Evolutionary conservation across 192 early-diverging fungal genomes (phyloP).

Genomic region (Backusella morwellensis): DNA sequence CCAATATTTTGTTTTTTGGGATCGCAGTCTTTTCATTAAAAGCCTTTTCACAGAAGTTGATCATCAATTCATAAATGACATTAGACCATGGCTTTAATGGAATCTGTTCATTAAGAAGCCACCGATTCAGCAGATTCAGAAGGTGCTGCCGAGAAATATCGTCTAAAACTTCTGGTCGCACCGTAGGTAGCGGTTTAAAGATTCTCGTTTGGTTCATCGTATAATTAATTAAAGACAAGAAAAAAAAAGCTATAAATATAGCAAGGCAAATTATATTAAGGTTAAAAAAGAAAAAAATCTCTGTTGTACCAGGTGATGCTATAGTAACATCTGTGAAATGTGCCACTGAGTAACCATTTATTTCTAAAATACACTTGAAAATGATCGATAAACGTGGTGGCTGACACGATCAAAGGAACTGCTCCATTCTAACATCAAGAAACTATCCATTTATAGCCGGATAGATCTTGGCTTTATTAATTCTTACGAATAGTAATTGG

Average conservation of each 20-base stretch:
- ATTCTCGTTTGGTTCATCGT: not conserved
- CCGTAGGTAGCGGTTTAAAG: not conserved
- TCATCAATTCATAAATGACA: not conserved
- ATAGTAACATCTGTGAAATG: not conserved
- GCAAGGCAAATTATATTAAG: not conserved
- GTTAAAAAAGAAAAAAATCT: not conserved
- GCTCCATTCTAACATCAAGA: not conserved
- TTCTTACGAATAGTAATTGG: not conserved
- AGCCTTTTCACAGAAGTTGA: not conserved
- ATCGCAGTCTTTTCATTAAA: not conserved
- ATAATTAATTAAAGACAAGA: not conserved
- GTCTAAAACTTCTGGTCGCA: not conserved
- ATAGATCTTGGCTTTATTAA: not conserved
- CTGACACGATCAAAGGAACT: not conserved
- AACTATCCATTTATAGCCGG: not conserved
- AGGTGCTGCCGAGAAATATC: not conserved
- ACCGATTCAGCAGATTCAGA: not conserved
- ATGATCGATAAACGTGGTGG: not conserved
- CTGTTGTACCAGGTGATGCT: not conserved
- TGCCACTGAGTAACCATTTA: not conserved
- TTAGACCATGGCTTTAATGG: constrained; percentile 2
- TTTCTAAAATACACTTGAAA: not conserved
- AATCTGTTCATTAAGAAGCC: not conserved
- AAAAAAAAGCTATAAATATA: too few species aligned
- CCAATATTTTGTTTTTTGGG: not conserved